These are phyloP conservation scores for Spatholobus suberectus DNA, from an alignment of 306 rosid genomes.

Conservation along the genomic window DNA sequence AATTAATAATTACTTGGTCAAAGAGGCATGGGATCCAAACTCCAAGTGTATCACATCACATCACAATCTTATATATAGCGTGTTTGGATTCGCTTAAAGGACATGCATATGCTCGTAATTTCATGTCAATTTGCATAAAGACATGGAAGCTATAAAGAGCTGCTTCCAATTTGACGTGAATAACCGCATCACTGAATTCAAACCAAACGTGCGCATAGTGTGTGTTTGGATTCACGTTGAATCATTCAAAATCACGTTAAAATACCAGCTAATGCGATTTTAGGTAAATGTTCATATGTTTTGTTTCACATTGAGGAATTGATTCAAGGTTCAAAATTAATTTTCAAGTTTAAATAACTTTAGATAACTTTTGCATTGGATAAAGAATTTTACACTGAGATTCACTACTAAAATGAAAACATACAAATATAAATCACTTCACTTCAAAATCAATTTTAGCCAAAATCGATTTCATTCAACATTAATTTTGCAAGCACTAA, in stretches of 20 bases:
- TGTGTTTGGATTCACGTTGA: not conserved
- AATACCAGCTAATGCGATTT: not conserved
- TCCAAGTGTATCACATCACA: not conserved
- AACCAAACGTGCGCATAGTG: too few relatives aligned
- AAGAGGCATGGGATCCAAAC: constrained; percentile 1
- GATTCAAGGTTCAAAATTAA: not conserved
- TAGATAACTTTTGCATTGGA: not conserved
- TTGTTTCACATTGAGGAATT: not conserved
- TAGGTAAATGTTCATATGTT: not conserved
- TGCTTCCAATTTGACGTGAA: too few relatives aligned
- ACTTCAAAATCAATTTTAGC: not conserved
- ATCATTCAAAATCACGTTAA: not conserved
- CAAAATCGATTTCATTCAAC: not conserved
- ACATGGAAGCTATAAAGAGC: too few relatives aligned
- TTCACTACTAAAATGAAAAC: not conserved
- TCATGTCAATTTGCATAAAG: too few relatives aligned
- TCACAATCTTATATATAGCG: not conserved
- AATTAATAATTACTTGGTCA: not conserved
- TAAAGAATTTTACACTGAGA: not conserved
- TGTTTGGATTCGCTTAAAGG: too few relatives aligned
- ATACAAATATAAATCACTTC: not conserved
- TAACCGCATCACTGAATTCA: too few relatives aligned
- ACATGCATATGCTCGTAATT: too few relatives aligned
- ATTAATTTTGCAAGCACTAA: too few relatives aligned
- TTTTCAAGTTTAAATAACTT: not conserved